Conservation (phyloP, 306 rosid species). For the Acacia acuminata region DNA sequence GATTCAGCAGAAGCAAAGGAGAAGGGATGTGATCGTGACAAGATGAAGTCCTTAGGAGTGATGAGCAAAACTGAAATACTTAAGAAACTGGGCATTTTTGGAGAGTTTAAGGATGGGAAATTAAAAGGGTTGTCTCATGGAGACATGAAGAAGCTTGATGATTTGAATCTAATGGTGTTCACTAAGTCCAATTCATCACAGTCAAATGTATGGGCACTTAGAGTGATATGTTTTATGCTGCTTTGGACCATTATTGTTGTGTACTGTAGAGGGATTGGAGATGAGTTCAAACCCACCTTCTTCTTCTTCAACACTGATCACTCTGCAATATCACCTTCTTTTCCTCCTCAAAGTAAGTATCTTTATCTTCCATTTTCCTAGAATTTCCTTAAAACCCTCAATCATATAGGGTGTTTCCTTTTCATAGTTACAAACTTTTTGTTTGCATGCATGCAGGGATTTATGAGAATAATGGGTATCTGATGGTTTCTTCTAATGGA, state of each 20-base stretch:
- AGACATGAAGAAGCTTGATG: neutral
- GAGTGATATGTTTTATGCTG: neutral
- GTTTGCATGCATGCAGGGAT: slow-evolving; percentile 40
- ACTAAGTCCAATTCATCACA: neutral
- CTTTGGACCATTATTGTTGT: neutral
- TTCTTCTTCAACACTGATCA: neutral
- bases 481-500: slow-evolving; percentile 76
- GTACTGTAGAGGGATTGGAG: neutral
- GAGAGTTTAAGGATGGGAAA: neutral
- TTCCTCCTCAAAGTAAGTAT: neutral
- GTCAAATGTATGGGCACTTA: neutral
- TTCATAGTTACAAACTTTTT: neutral
- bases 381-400: neutral
- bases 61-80: neutral
- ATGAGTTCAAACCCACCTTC: neutral
- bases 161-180: neutral
- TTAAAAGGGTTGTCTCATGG: neutral
- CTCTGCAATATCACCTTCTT: neutral
- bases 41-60: neutral
- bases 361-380: neutral
- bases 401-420: neutral
- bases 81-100: neutral
- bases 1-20: slow-evolving; percentile 2
- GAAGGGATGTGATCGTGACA: neutral
- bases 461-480: slow-evolving; percentile 62